phyloP scores from a whole-genome alignment of 768 basidiomycete species.

The Boletus reticulatus region DNA sequence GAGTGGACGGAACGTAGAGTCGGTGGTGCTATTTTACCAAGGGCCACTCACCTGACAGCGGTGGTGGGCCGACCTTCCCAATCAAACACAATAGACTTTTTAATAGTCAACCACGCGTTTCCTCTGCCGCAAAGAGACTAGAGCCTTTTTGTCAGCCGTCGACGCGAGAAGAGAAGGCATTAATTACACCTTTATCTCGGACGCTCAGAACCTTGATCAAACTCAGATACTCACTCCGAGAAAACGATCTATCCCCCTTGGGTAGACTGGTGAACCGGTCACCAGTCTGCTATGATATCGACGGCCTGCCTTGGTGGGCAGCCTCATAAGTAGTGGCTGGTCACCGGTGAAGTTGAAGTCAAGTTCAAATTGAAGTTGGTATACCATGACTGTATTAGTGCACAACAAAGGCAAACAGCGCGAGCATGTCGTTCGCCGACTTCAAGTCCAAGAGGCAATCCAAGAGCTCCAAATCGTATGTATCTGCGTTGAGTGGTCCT shows the following conservation, averaged over 20 bases:
- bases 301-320: too few relatives aligned
- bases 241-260: too few relatives aligned
- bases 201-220: too few relatives aligned
- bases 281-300: too few relatives aligned
- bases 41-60: constrained; percentile 11
- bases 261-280: too few relatives aligned
- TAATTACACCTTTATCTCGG: not conserved
- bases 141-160: not conserved
- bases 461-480: constrained; percentile 36
- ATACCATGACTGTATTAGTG: not conserved
- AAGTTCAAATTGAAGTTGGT: too few relatives aligned
- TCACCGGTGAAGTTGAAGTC: too few relatives aligned
- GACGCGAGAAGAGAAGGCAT: not conserved
- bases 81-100: not conserved
- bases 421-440: constrained; percentile 36
- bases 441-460: constrained; percentile 30
- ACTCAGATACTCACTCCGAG: too few relatives aligned
- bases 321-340: too few relatives aligned
- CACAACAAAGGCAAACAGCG: constrained; percentile 11
- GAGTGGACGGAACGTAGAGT: not conserved
- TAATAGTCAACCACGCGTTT: not conserved
- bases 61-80: not conserved
- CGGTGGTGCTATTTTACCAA: not conserved
- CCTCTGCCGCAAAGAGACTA: constrained; percentile 6
- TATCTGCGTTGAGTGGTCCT: constrained; percentile 27